phyloP scores from a whole-genome alignment of 495 filamentous ascomycete genomes.

The Aspergillus baeticus region DNA sequence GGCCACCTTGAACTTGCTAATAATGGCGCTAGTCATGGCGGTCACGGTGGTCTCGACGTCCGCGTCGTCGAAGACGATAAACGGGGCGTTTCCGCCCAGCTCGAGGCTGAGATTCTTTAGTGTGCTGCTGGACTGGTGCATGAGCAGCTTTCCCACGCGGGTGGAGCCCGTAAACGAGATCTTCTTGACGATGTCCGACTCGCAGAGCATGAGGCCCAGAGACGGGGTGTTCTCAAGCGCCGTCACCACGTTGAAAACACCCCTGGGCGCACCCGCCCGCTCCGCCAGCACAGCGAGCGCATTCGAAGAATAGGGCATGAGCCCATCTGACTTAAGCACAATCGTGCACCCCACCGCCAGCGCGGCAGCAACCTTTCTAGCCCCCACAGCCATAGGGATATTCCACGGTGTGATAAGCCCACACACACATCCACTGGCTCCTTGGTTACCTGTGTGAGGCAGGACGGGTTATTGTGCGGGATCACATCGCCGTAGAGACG shows the following conservation, averaged over 20 bases:
- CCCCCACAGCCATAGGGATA: conserved; percentile 82
- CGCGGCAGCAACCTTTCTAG: conserved; percentile 67
- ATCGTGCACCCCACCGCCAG: conserved; percentile 54
- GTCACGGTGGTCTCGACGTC: conserved; percentile 47
- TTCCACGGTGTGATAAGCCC: conserved; percentile 61
- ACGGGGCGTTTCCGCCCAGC: conserved; percentile 54
- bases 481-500: conserved; percentile 72
- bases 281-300: conserved; percentile 45
- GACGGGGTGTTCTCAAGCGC: conserved; percentile 42
- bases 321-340: conserved; percentile 48
- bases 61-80: conserved; percentile 54
- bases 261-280: conserved; percentile 48
- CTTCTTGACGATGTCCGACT: conserved; percentile 41
- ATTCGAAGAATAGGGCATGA: conserved; percentile 48
- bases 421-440: conserved; percentile 38
- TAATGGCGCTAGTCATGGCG: conserved; percentile 41
- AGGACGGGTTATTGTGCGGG: conserved; percentile 34
- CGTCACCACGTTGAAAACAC: conserved; percentile 50
- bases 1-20: conserved; percentile 49
- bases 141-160: conserved; percentile 47
- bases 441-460: conserved; percentile 24
- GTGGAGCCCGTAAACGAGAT: conserved; percentile 54
- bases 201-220: conserved; percentile 40
- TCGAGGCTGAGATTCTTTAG: conserved; percentile 54
- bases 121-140: conserved; percentile 45